Conservation (phyloP, 169 alveolate species). For the Babesia gibsoni region DNA sequence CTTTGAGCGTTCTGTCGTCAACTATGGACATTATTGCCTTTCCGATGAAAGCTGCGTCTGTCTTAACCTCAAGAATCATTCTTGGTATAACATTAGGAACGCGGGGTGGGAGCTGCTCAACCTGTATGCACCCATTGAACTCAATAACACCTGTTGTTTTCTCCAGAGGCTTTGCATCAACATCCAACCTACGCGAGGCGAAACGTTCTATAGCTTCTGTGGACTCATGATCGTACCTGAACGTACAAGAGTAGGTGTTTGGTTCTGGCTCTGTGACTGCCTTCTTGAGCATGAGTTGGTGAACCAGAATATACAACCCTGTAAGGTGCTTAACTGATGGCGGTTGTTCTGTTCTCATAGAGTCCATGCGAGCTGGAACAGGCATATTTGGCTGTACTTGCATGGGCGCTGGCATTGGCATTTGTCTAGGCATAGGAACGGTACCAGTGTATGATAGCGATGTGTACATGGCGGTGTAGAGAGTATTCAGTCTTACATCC, state of each 20-base stretch:
- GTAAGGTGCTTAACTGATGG: not conserved
- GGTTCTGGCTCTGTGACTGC: slow-evolving; percentile 33
- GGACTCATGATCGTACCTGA: slow-evolving; percentile 63
- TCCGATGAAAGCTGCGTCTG: slow-evolving; percentile 42
- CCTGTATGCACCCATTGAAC: slow-evolving; percentile 53
- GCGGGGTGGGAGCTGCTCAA: slow-evolving; percentile 73
- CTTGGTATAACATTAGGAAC: slow-evolving; percentile 75
- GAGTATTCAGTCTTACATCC: slow-evolving; percentile 77
- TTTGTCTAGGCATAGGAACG: slow-evolving; percentile 4
- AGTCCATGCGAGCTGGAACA: not conserved
- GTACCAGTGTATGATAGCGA: slow-evolving; percentile 40
- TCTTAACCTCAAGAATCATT: slow-evolving; percentile 71
- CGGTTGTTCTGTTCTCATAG: not conserved
- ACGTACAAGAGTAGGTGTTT: slow-evolving; percentile 18
- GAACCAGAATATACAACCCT: slow-evolving; percentile 38
- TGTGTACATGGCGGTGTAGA: slow-evolving; percentile 80
- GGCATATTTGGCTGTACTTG: slow-evolving; percentile 9
- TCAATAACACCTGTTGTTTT: slow-evolving; percentile 67
- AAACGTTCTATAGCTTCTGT: not conserved
- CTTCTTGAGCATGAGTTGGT: slow-evolving; percentile 51
- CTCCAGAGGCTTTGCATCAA: slow-evolving; percentile 45
- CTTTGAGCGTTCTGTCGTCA: slow-evolving; percentile 62
- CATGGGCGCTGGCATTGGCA: slow-evolving; percentile 22
- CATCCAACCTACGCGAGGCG: slow-evolving; percentile 4
- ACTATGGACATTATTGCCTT: slow-evolving; percentile 62